phyloP scores from a whole-genome alignment of 139 green algal species.

The Asterochloris sp. region DNA sequence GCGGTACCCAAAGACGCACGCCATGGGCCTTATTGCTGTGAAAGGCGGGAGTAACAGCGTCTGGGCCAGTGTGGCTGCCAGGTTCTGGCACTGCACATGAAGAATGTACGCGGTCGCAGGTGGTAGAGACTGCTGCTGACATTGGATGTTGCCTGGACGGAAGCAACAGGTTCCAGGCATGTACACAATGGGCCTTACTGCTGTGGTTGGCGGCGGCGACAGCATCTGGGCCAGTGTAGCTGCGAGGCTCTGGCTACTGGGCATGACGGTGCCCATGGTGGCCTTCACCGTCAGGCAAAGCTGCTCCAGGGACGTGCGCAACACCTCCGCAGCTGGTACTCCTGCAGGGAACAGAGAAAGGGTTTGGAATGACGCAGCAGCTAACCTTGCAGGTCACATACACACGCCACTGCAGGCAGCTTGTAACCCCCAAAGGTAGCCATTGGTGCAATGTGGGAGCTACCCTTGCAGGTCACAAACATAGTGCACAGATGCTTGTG shows the following conservation, averaged over 20 bases:
- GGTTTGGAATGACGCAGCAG: too few relatives aligned
- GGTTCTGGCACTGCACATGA: neutral
- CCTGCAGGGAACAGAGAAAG: neutral
- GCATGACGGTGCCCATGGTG: neutral
- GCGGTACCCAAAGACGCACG: too few relatives aligned
- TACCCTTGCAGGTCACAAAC: too few relatives aligned
- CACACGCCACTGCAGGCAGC: too few relatives aligned
- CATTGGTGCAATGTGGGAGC: too few relatives aligned
- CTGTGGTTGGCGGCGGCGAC: conserved; percentile 44
- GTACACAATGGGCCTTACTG: neutral
- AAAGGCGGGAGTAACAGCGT: conserved; percentile 60
- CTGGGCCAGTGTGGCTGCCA: conserved; percentile 33
- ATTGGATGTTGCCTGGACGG: too few relatives aligned
- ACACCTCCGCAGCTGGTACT: conserved; percentile 77
- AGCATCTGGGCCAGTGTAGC: conserved; percentile 50
- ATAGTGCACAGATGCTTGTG: too few relatives aligned
- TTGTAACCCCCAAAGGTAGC: too few relatives aligned
- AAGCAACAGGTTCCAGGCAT: too few relatives aligned
- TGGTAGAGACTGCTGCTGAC: too few relatives aligned
- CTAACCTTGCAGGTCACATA: too few relatives aligned
- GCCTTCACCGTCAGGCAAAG: conserved; percentile 60
- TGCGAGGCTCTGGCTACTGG: conserved; percentile 17
- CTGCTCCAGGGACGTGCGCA: conserved; percentile 70
- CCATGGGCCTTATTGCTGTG: neutral
- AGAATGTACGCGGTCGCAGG: too few relatives aligned